Evolutionary conservation across 1,284 basidiomycete species (phyloP), one percentile per base, ranked within the genome.

Genomic region (Rhizoctonia solani): DNA sequence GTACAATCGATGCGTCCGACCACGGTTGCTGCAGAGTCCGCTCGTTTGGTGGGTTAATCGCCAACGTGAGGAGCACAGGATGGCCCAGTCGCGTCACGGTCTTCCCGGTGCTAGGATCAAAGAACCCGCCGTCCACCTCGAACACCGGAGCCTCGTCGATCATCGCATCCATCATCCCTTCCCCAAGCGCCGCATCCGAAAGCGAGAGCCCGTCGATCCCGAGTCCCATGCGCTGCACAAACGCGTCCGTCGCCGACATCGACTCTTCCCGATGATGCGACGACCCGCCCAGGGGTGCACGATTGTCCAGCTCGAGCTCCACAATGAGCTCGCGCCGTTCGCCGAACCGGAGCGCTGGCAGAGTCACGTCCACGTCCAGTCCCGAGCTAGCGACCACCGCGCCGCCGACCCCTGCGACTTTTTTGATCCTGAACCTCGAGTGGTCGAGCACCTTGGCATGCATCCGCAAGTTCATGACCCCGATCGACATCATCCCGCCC

Each of bases 291-390:
- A 16, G 37, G 9, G 37, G 16, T 39, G 8, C 70, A 66, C 80
- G 79, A 73, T 92, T 90, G 75, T 93, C 89, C 66, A 95, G 83
- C 78, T 98, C 95, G 52, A 97, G 83, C 79, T 98, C 95, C 68
- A 98, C 85, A 23, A 98, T 82, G 85, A 98, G 92, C 81, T 98
- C 95, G 76, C 94, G 91, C 72, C 87, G 84, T 81, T 97, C 94
- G 37, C 93, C 94, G 74, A 92, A 95, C 63, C 92, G 82, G 73
- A 98, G 79, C 76, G 97, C 94, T 44, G 92, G 90, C n/a, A 99
- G 83, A 72, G 98, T 93, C 63, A 99, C 86, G 75, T 98, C 95
- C 41, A 96, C 93, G n/a, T n/a, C n/a, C n/a, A n/a, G n/a, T n/a
- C n/a, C n/a, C n/a, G n/a, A n/a, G n/a, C n/a, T n/a, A n/a, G 92